Evolutionary conservation across 208 protist species (phyloP).

Genomic region (Leishmania mexicana): DNA sequence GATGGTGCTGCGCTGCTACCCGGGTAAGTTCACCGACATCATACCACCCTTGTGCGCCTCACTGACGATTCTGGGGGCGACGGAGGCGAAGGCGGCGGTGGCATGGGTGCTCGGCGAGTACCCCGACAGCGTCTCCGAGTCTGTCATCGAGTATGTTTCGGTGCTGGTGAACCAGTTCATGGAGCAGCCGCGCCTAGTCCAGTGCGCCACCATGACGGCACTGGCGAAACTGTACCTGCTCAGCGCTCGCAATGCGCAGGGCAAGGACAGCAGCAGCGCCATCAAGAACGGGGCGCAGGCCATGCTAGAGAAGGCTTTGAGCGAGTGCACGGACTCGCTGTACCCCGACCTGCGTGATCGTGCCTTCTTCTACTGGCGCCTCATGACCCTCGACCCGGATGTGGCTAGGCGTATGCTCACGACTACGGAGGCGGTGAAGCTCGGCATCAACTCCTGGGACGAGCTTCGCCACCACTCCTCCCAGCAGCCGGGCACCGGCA

Average conservation of each 20-base stretch:
- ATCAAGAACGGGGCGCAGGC: constrained; percentile 41
- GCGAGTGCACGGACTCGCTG: constrained; percentile 83
- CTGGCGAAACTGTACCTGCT: constrained; percentile 97
- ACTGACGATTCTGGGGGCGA: constrained; percentile 95
- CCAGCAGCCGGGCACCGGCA: background rate
- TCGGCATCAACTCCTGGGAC: constrained; percentile 12
- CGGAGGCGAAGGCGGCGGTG: constrained; percentile 96
- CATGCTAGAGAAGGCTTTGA: constrained; percentile 86
- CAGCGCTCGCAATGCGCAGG: constrained; percentile 22
- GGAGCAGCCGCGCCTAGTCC: constrained; percentile 92
- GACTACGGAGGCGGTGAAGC: constrained; percentile 14
- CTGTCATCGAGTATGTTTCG: constrained; percentile 91
- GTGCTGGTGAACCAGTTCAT: constrained; percentile 95
- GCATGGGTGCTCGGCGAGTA: constrained; percentile 99
- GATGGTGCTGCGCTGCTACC: constrained; percentile 97
- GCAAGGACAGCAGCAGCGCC: background rate
- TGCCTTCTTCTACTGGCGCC: constrained; percentile 98
- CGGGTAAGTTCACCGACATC: constrained; percentile 92
- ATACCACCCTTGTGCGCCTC: constrained; percentile 95
- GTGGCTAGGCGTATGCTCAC: constrained; percentile 90
- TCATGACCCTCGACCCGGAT: constrained; percentile 93
- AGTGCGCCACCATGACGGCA: constrained; percentile 97
- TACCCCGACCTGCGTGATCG: constrained; percentile 98
- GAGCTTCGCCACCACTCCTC: constrained; percentile 1
- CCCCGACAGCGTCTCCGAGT: constrained; percentile 93